Conservation (phyloP, 106 monocot genomes). For the Cymbidium sinense region DNA sequence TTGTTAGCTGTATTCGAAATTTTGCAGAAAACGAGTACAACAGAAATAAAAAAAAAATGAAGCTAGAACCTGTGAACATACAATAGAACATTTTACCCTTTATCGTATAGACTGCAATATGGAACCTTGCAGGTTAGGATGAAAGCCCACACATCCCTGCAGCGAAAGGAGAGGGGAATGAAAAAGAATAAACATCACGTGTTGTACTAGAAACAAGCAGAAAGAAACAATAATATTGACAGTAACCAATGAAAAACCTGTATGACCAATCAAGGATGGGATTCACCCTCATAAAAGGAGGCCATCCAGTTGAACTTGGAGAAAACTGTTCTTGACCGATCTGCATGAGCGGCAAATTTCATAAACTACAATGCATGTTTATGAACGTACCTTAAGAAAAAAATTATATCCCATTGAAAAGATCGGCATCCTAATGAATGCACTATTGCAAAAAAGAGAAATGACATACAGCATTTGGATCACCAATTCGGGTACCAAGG, state of each 20-base stretch:
- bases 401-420: background rate
- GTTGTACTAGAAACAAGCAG: background rate
- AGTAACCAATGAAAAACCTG: constrained; percentile 53
- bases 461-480: constrained; percentile 90
- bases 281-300: constrained; percentile 99
- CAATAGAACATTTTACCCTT: constrained; percentile 56
- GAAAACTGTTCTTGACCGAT: constrained; percentile 99
- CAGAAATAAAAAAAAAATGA: background rate
- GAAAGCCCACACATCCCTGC: constrained; percentile 98
- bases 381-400: background rate
- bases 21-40: background rate
- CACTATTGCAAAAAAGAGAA: background rate
- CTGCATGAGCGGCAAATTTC: constrained; percentile 28
- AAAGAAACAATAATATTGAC: constrained; percentile 1
- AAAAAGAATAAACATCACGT: background rate
- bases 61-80: background rate
- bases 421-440: background rate
- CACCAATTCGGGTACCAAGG: constrained; percentile 98
- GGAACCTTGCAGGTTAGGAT: constrained; percentile 79
- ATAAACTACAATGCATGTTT: background rate
- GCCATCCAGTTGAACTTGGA: constrained; percentile 96
- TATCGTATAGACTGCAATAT: constrained; percentile 91
- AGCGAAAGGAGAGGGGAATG: constrained; percentile 4
- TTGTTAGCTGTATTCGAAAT: background rate
- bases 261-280: constrained; percentile 99